Percentiles rank a stretch among this genome's conserved stretches.
These are phyloP conservation scores for Phialemoniopsis sp. DNA, from an alignment of 2,329 filamentous ascomycete genomes.

Conservation along the genomic window DNA sequence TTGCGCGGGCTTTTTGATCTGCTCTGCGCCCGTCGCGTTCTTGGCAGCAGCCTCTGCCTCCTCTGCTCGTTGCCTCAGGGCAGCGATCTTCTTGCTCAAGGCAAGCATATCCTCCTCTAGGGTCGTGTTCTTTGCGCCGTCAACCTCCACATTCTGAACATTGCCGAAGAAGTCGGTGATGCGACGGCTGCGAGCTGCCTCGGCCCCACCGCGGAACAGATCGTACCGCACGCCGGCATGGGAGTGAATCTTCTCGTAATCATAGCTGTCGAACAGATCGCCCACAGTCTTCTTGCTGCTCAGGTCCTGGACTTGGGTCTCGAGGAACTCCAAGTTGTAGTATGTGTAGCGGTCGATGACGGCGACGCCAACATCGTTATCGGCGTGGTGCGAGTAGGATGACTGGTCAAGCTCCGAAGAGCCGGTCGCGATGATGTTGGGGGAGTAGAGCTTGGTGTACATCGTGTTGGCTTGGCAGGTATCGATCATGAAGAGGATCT, in stretches of 20 bases:
- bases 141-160: conserved; percentile 94
- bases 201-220: conserved; percentile 82
- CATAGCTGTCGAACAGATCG: conserved; percentile 94
- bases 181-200: conserved; percentile 70
- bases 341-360: conserved; percentile 99
- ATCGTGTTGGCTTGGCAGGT: conserved; percentile 99
- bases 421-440: conserved; percentile 97
- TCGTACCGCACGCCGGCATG: conserved; percentile 91
- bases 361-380: conserved; percentile 95
- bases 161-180: conserved; percentile 98
- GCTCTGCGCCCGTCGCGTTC: conserved; percentile 15
- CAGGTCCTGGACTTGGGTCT: conserved; percentile 81
- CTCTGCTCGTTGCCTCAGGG: conserved; percentile 43
- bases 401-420: conserved; percentile 94
- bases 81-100: conserved; percentile 65
- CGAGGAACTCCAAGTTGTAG: conserved; percentile 95
- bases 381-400: conserved; percentile 95
- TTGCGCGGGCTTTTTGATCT: conserved; percentile 6
- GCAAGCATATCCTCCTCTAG: conserved; percentile 72
- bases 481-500: conserved; percentile 99
- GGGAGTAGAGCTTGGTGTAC: conserved; percentile 97
- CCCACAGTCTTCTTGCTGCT: conserved; percentile 86
- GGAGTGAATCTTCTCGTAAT: conserved; percentile 90
- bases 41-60: conserved; percentile 20
- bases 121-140: conserved; percentile 49